Base-by-base conservation (phyloP, 202 grass and related monocot species). In the Carex sylvatica region DNA sequence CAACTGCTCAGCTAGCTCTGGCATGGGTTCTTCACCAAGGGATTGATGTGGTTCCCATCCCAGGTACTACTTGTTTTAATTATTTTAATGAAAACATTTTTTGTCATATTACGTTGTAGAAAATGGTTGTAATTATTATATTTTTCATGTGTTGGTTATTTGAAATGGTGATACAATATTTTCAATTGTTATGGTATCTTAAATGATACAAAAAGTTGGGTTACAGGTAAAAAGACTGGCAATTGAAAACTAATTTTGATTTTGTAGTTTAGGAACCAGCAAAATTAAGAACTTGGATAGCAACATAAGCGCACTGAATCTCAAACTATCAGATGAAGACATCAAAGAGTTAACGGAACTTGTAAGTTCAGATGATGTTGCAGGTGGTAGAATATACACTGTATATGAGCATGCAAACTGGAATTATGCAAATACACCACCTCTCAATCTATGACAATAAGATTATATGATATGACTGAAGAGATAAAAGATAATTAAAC, bases 251-350 rank as follows among this genome's bases (percentile, higher is more conserved):
- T 38, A 38, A 47, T 47, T 62, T 31, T 79, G 46, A 30, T 61
- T 5, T 35, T 68, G 14, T 74, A 8, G 47, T 36, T 73, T 81
- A 83, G 93, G 93, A 47, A 96, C 93, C 78, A 93, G 87, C 62
- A 96, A 89, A 70, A 87, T 91, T 40, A 89, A 89, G 72, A 96
- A 96, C 84, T 84, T 93, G 72, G 88, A 97, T 61, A 60, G 74
- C 65, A 96, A 96, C 85, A 91, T 96, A 66, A 85, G 77, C 6
- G 86, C 91, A 14, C 76, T 93, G 22, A 86, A 91, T 20, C 33
- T 93, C 36, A 93, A 88, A 24, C 81, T 96, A 18, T 88, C 87
- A 31, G 46, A 91, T n/a, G 88, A 88, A 5, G 87, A 93, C 18
- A 24, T 89, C 16, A 87, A 91, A 91, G 88, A 93, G 87, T 67